phyloP scores from a whole-genome alignment of 2,329 filamentous ascomycete genomes.

The Meredithiella fracta region DNA sequence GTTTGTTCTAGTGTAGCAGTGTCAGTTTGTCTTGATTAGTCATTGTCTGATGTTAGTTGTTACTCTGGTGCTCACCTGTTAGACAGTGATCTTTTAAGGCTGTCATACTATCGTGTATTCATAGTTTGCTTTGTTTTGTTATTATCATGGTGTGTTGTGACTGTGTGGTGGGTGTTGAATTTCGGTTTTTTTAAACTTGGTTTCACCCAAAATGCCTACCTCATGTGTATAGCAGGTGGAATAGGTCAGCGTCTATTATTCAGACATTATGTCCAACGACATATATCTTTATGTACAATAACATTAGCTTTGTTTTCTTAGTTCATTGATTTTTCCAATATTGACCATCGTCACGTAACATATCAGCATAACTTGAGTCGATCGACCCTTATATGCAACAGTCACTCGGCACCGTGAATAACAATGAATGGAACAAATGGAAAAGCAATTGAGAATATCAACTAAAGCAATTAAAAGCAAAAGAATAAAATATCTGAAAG shows the following conservation, averaged over 20 bases:
- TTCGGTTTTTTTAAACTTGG: background rate
- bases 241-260: background rate
- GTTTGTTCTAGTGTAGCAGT: background rate
- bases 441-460: background rate
- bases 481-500: background rate
- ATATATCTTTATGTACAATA: background rate
- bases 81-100: background rate
- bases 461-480: background rate
- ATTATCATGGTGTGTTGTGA: background rate
- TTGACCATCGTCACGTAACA: no score
- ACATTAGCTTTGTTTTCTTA: background rate
- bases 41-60: background rate
- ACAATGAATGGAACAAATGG: background rate
- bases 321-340: background rate
- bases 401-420: background rate
- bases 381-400: no score
- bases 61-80: background rate
- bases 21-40: background rate
- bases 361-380: no score
- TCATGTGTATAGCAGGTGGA: background rate
- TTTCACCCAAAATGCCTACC: background rate
- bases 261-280: background rate
- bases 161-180: background rate
- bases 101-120: slow-evolving; percentile 1
- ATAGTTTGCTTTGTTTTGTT: background rate